These are phyloP conservation scores for Cladophialophora exuberans DNA, from an alignment of 2,329 filamentous ascomycete species.

Conservation along the genomic window DNA sequence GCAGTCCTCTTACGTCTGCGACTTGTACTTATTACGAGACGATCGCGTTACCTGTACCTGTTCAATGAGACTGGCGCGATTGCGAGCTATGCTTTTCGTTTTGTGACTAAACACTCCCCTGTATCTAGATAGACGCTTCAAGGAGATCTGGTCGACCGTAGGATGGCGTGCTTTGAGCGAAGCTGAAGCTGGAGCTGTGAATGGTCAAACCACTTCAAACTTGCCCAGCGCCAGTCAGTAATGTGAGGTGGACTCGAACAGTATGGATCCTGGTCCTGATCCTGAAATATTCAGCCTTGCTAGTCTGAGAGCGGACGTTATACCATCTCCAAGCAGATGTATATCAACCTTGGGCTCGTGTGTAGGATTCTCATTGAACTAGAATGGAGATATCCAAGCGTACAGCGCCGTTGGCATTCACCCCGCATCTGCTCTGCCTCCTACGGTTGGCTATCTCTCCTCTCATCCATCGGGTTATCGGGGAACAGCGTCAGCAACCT, in stretches of 20 bases:
- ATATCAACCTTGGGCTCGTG: neutral
- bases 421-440: slow-evolving; percentile 10
- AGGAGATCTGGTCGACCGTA: slow-evolving; percentile 2
- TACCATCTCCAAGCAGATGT: neutral
- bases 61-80: too few relatives aligned
- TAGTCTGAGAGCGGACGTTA: neutral
- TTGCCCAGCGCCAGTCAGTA: slow-evolving; percentile 4
- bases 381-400: neutral
- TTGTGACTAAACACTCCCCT: too few relatives aligned
- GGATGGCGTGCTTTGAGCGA: slow-evolving; percentile 9
- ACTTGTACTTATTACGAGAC: too few relatives aligned
- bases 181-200: slow-evolving; percentile 8
- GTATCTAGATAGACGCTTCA: too few relatives aligned
- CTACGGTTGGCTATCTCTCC: neutral
- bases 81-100: too few relatives aligned
- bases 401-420: neutral
- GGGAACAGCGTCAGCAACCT: neutral
- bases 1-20: too few relatives aligned
- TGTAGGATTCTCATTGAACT: neutral
- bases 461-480: neutral
- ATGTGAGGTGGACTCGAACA: slow-evolving; percentile 6
- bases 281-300: slow-evolving; percentile 26
- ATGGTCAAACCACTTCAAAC: neutral
- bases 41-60: too few relatives aligned
- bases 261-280: too few relatives aligned